These are phyloP conservation scores for Insectozyma bohioensis DNA, from an alignment of 1,139 yeast genomes.

Conservation along the genomic window DNA sequence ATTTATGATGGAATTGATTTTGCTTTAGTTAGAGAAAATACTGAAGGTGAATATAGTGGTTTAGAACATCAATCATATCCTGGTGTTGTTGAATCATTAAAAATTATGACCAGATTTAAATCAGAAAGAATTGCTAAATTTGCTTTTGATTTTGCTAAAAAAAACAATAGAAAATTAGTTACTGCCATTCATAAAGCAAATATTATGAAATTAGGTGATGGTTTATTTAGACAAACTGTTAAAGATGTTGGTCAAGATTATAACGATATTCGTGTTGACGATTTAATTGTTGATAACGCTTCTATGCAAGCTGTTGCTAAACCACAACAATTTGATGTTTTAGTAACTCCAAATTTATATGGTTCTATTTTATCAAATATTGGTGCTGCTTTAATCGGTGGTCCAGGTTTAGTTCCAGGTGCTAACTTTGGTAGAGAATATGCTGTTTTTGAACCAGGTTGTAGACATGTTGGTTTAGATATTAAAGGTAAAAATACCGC, in stretches of 20 bases:
- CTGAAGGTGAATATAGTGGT: constrained; percentile 98
- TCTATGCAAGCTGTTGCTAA: constrained; percentile 98
- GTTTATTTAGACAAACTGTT: constrained; percentile 93
- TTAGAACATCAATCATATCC: constrained; percentile 97
- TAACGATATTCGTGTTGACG: constrained; percentile 80
- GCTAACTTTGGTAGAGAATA: constrained; percentile 97
- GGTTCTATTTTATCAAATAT: constrained; percentile 97
- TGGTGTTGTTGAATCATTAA: constrained; percentile 95
- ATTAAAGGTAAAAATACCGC: constrained; percentile 93
- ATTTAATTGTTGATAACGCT: constrained; percentile 97
- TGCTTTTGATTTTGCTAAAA: constrained; percentile 93
- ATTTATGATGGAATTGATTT: constrained; percentile 87
- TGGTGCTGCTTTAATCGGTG: constrained; percentile 98
- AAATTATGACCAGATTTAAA: constrained; percentile 91
- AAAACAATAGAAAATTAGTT: constrained; percentile 88
- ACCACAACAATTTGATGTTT: constrained; percentile 97
- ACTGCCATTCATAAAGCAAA: constrained; percentile 99
- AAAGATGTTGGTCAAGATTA: constrained; percentile 88
- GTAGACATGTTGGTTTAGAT: constrained; percentile 98
- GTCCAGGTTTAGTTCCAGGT: constrained; percentile 98
- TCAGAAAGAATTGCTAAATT: constrained; percentile 97
- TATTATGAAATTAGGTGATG: constrained; percentile 98
- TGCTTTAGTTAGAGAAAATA: constrained; percentile 94
- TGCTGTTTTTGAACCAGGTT: constrained; percentile 99
- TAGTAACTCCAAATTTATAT: constrained; percentile 97